Conservation (phyloP, 331 rosid genomes). For the Telfairia occidentalis region DNA sequence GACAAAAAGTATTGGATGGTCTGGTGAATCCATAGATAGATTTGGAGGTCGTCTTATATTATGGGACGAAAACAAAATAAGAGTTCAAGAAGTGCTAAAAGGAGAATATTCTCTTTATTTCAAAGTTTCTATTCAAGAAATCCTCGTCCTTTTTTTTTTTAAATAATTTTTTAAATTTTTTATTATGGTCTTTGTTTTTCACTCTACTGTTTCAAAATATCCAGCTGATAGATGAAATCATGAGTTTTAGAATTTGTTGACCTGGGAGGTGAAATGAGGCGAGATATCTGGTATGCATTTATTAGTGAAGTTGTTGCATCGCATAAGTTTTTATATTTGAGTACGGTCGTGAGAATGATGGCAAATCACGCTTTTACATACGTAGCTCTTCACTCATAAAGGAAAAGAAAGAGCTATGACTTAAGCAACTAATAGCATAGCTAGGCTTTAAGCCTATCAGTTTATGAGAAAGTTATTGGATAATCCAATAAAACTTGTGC, state of each 20-base stretch:
- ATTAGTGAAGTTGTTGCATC: conserved; percentile 63
- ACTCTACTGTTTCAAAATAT: no score
- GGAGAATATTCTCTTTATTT: no score
- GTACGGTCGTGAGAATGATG: conserved; percentile 65
- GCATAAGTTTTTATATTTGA: conserved; percentile 60
- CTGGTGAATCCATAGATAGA: no score
- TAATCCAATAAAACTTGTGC: conserved; percentile 78
- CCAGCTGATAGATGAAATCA: conserved; percentile 28
- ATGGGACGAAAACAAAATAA: no score
- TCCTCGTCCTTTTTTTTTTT: no score
- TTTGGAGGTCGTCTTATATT: no score
- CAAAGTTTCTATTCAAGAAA: no score
- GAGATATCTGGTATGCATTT: conserved; percentile 89
- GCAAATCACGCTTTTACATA: conserved; percentile 45
- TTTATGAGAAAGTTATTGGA: conserved; percentile 65
- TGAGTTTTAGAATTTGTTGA: conserved; percentile 92
- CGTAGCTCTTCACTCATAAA: conserved; percentile 67
- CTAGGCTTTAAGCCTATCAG: conserved; percentile 87
- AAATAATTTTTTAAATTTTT: no score
- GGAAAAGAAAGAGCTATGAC: conserved; percentile 61
- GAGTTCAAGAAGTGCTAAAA: no score
- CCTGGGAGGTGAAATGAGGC: conserved; percentile 96
- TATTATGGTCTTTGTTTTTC: no score
- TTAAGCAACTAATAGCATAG: conserved; percentile 55
- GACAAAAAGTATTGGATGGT: no score